Base-by-base conservation (phyloP, 495 filamentous ascomycete genomes). In the Podospora pseudocomata region DNA sequence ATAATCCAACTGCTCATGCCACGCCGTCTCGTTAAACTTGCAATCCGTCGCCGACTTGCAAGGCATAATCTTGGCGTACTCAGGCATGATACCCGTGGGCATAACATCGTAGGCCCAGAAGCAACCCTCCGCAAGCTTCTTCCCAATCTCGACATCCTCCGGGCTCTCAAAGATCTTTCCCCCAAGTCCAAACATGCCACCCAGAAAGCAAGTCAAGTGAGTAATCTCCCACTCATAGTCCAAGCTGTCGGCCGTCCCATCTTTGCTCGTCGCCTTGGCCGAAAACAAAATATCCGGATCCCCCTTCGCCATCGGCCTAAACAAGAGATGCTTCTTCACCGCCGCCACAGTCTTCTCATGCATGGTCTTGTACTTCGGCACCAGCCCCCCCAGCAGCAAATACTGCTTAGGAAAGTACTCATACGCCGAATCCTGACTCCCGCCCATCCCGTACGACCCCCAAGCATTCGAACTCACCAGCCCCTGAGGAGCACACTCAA, bases 331-430 rank as follows among this genome's bases (percentile, higher is more conserved):
- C 63, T 94, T 86, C 66, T 89, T 91, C 54, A 89, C 86, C 0
- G 87, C 85, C 5, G 92, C 86, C 63, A 88, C 86, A 27, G 88
- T 86, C 64, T 85, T 88, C 64, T 89, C 83, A 75, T 97, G 96
- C 89, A 98, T 90, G 16, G 80, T 83, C 65, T 84, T 85, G 76
- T 99, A 99, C 76, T 96, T 92, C 3, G 89, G 84, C 65, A 88
- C 89, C 28, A 88, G 79, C 13, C 94, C 96, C 65, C 95, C 96
- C 16, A 98, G 86, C 27, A 99, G 86, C 5, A 90, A 69, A 73
- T 83, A 90, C 75, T 89, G 78, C 75, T 99, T 99, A 27, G 96
- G 91, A 63, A 99, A 84, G 76, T 99, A 99, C 76, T 99, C 95
- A 76, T 97, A 98, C 2, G 92, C 88, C 18, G 92, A 97, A 76